phyloP scores from a whole-genome alignment of 495 filamentous ascomycete genomes.

The Clohesyomyces aquaticus region DNA sequence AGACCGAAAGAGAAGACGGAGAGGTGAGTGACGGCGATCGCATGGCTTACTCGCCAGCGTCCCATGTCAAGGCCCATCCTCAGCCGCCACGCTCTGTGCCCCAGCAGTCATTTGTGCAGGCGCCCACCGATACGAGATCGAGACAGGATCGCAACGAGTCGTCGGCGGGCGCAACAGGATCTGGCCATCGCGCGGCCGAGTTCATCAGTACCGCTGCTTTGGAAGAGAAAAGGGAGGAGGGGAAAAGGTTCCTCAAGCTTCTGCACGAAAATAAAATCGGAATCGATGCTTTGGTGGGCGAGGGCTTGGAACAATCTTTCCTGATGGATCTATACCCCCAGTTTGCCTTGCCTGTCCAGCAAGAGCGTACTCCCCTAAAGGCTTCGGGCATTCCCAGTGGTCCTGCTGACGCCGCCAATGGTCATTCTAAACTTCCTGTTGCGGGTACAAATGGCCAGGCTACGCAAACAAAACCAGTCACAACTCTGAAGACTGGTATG shows the following conservation, averaged over 20 bases:
- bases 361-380: background rate
- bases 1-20: slow-evolving; percentile 64
- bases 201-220: background rate
- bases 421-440: background rate
- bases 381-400: background rate
- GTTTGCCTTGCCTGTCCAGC: background rate
- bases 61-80: background rate
- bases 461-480: slow-evolving; percentile 7
- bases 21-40: slow-evolving; percentile 72
- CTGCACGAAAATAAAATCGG: slow-evolving; percentile 30
- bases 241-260: slow-evolving; percentile 25
- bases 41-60: slow-evolving; percentile 45
- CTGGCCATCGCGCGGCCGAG: background rate
- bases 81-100: slow-evolving; percentile 29
- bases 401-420: background rate
- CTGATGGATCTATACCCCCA: slow-evolving; percentile 62
- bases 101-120: background rate
- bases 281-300: slow-evolving; percentile 54
- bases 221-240: slow-evolving; percentile 16
- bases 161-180: background rate
- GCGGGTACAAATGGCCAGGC: background rate
- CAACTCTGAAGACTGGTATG: slow-evolving; percentile 16
- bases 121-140: background rate
- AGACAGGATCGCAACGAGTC: background rate
- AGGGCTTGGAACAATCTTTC: slow-evolving; percentile 68